These are phyloP conservation scores for Colletotrichum filicis DNA, from an alignment of 2,329 filamentous ascomycete species.

Conservation along the genomic window DNA sequence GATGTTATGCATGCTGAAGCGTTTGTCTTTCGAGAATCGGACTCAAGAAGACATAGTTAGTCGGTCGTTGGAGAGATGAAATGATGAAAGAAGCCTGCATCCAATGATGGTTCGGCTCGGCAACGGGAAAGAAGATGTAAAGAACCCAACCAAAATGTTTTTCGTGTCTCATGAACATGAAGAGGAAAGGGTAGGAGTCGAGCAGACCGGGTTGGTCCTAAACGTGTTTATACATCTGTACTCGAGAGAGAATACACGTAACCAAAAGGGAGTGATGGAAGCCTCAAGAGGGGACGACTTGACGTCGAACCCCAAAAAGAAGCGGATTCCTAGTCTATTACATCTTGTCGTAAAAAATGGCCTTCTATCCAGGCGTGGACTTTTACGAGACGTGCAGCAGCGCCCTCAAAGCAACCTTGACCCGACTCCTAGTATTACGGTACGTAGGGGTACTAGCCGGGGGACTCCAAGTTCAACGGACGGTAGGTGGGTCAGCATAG, in stretches of 20 bases:
- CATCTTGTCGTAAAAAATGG: background rate
- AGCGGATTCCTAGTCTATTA: background rate
- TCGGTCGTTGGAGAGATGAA: background rate
- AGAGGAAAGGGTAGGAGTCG: background rate
- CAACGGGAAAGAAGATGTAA: background rate
- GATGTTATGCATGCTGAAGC: background rate
- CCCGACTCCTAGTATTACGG: background rate
- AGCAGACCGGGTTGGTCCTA: background rate
- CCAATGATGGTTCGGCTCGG: background rate
- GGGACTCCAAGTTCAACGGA: constrained; percentile 1
- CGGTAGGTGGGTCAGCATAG: constrained; percentile 21
- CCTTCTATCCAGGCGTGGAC: background rate
- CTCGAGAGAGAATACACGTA: background rate
- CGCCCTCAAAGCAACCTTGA: background rate
- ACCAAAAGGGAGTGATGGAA: background rate
- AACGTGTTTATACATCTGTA: background rate
- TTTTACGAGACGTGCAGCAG: constrained; percentile 20
- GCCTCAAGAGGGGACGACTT: background rate
- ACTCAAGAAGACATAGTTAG: background rate
- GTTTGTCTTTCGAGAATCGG: background rate
- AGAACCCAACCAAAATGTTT: background rate
- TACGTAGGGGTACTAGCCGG: background rate
- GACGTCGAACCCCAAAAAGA: background rate
- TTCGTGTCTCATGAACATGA: background rate
- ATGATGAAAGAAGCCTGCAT: background rate